Conservation (phyloP, 192 early-diverging fungal species). For the Phlyctochytrium arcticum region DNA sequence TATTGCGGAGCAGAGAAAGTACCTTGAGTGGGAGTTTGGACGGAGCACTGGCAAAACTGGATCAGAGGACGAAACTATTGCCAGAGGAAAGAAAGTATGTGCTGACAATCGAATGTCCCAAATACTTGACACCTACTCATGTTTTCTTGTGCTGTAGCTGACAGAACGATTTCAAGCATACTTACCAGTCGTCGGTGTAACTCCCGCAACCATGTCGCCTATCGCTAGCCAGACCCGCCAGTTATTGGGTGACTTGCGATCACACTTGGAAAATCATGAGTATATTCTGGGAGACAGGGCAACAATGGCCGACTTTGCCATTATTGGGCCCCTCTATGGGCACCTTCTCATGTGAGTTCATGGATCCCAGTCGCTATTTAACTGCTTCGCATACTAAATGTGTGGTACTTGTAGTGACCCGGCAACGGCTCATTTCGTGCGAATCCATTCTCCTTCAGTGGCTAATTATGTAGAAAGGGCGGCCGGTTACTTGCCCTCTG, state of each 20-base stretch:
- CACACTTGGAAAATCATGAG: not conserved
- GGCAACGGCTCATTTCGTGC: not conserved
- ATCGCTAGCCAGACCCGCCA: not conserved
- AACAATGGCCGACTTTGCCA: not conserved
- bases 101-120: no score
- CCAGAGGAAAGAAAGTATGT: not conserved
- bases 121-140: no score
- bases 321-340: not conserved
- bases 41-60: not conserved
- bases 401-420: not conserved
- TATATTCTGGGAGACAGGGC: not conserved
- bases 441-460: not conserved
- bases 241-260: not conserved
- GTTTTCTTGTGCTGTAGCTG: not conserved
- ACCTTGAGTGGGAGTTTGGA: not conserved
- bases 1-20: not conserved
- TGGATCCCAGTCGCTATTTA: not conserved
- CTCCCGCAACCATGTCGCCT: not conserved
- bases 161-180: not conserved
- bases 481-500: not conserved
- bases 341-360: not conserved
- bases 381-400: not conserved
- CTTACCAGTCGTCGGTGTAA: not conserved
- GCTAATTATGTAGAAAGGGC: not conserved
- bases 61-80: not conserved